phyloP scores from a whole-genome alignment of 2,329 filamentous ascomycete species.

The Domatiomyces catenatus region DNA sequence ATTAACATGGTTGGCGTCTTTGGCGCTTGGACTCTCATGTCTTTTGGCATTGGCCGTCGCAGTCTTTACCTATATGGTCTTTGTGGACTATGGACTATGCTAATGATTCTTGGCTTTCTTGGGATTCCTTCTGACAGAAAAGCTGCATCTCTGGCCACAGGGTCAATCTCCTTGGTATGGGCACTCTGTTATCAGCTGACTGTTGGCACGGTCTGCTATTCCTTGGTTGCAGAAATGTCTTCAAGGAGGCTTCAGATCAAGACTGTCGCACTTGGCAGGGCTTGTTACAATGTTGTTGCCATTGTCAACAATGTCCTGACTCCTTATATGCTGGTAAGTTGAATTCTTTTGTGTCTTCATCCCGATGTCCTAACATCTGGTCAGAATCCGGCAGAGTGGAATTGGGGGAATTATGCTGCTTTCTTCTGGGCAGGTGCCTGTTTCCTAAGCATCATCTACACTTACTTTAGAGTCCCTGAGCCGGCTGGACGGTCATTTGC shows the following conservation, averaged over 20 bases:
- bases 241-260: slow-evolving; percentile 75
- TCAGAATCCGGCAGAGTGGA: slow-evolving; percentile 43
- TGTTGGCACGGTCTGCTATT: slow-evolving; percentile 81
- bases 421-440: slow-evolving; percentile 27
- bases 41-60: slow-evolving; percentile 56
- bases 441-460: slow-evolving; percentile 18
- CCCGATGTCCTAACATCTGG: background rate
- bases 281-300: slow-evolving; percentile 60
- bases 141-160: slow-evolving; percentile 57
- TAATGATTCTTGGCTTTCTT: slow-evolving; percentile 70
- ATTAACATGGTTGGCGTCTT: slow-evolving; percentile 33
- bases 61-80: slow-evolving; percentile 62
- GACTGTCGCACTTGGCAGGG: slow-evolving; percentile 71
- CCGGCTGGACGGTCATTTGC: slow-evolving; percentile 45
- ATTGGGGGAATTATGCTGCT: slow-evolving; percentile 73
- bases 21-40: slow-evolving; percentile 46
- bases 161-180: slow-evolving; percentile 72
- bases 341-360: slow-evolving; percentile 9
- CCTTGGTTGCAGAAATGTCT: slow-evolving; percentile 68
- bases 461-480: slow-evolving; percentile 16
- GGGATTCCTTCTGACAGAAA: slow-evolving; percentile 49
- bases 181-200: slow-evolving; percentile 71
- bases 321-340: slow-evolving; percentile 74
- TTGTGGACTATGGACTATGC: slow-evolving; percentile 56
- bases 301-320: slow-evolving; percentile 50